phyloP scores from a whole-genome alignment of 2,329 filamentous ascomycete genomes.

The Trichoderma asperellum region DNA sequence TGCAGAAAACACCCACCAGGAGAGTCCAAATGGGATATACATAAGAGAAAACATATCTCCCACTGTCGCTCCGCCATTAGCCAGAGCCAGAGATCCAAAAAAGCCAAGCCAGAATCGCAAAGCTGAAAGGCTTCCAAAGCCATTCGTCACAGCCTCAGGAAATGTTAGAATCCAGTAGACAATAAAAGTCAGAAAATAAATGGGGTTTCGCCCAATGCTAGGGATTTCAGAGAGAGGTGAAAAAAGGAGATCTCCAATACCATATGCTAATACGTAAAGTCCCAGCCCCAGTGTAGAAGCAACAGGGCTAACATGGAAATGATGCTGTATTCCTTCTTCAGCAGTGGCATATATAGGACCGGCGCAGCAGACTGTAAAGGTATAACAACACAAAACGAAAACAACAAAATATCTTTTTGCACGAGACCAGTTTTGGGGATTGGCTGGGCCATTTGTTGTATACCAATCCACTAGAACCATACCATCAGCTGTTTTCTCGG shows the following conservation, averaged over 20 bases:
- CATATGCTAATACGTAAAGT: slow-evolving; percentile 7
- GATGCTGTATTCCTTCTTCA: background rate
- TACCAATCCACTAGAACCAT: slow-evolving; percentile 29
- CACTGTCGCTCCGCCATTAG: slow-evolving; percentile 57
- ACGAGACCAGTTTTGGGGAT: slow-evolving; percentile 26
- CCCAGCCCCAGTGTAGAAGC: slow-evolving; percentile 9
- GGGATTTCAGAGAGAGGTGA: slow-evolving; percentile 17
- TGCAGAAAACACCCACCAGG: slow-evolving; percentile 59
- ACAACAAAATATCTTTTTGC: slow-evolving; percentile 22
- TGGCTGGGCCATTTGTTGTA: slow-evolving; percentile 27
- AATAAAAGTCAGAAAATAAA: slow-evolving; percentile 9
- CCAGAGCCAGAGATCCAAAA: slow-evolving; percentile 66
- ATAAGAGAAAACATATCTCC: slow-evolving; percentile 60
- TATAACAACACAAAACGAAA: slow-evolving; percentile 7
- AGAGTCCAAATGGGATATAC: slow-evolving; percentile 60
- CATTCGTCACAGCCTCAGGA: background rate
- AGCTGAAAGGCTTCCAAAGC: slow-evolving; percentile 57
- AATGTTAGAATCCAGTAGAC: slow-evolving; percentile 7
- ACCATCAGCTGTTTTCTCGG: slow-evolving; percentile 23
- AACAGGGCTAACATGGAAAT: background rate
- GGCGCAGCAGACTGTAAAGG: slow-evolving; percentile 10
- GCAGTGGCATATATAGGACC: background rate
- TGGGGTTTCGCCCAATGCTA: slow-evolving; percentile 11
- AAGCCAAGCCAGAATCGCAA: slow-evolving; percentile 67
- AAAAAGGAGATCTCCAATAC: slow-evolving; percentile 14